Percentiles rank a stretch among this genome's conserved stretches.
Evolutionary conservation across 2,329 filamentous ascomycete genomes (phyloP).

Genomic region (Colletotrichum lentis): DNA sequence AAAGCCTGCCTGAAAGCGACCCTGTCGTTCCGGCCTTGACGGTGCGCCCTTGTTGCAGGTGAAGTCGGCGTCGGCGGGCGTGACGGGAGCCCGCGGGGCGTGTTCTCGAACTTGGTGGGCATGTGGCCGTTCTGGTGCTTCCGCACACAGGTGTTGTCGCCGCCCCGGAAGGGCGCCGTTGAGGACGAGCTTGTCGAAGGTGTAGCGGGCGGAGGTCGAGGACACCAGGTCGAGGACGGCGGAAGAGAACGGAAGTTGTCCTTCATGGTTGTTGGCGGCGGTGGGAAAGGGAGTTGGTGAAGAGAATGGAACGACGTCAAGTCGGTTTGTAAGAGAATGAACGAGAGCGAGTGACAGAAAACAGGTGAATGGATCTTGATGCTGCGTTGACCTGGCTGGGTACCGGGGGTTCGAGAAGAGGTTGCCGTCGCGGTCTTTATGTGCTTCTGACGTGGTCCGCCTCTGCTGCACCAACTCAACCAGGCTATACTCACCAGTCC

Average conservation of each 20-base stretch:
- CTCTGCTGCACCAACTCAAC: not conserved
- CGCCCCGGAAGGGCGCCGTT: conserved; percentile 39
- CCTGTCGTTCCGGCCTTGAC: conserved; percentile 38
- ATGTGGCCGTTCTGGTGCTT: conserved; percentile 38
- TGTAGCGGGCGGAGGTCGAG: conserved; percentile 40
- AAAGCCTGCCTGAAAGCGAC: conserved; percentile 36
- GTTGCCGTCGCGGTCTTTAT: not conserved
- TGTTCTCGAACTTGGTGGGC: conserved; percentile 37
- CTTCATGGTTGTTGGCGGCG: conserved; percentile 31
- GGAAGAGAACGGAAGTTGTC: conserved; percentile 22
- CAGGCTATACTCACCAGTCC: not conserved
- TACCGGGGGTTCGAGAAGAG: not conserved
- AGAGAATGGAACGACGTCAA: conserved; percentile 32
- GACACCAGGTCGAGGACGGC: conserved; percentile 27
- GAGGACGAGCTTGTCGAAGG: conserved; percentile 40
- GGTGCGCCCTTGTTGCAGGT: conserved; percentile 33
- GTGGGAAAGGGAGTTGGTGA: not conserved
- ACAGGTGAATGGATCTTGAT: conserved; percentile 15
- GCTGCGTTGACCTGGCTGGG: not conserved
- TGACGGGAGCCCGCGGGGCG: conserved; percentile 30
- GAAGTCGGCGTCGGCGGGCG: conserved; percentile 31
- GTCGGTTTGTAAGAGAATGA: conserved; percentile 15
- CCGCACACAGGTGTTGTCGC: conserved; percentile 39
- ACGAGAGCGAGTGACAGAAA: conserved; percentile 1
- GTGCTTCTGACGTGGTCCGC: not conserved